These are phyloP conservation scores for Cylindrotheca fusiformis DNA, from an alignment of 108 stramenopile genomes.

Conservation along the genomic window DNA sequence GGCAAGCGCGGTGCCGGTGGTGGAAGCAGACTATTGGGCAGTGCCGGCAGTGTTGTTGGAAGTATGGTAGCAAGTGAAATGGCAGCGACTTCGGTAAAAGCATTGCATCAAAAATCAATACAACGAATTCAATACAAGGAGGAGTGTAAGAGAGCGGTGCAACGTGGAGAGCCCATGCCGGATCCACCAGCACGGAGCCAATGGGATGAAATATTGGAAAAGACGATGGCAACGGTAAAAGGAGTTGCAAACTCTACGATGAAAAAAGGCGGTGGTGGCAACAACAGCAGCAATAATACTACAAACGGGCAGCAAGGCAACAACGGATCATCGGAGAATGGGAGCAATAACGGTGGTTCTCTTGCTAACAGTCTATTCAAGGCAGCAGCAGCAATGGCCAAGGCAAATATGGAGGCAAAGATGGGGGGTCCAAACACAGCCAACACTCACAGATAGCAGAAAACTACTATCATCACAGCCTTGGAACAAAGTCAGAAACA, in stretches of 20 bases:
- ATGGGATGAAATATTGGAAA: slow-evolving; percentile 5
- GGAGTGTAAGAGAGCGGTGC: slow-evolving; percentile 38
- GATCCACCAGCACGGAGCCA: slow-evolving; percentile 32
- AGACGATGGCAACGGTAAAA: background rate
- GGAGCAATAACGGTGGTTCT: background rate
- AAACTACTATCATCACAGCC: no score
- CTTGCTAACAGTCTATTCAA: no score
- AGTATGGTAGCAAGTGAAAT: slow-evolving; percentile 59
- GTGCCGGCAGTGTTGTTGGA: slow-evolving; percentile 52
- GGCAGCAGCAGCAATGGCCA: no score
- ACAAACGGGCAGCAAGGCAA: background rate
- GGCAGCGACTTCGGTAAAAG: slow-evolving; percentile 40
- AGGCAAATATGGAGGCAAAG: no score
- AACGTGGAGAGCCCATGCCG: slow-evolving; percentile 50
- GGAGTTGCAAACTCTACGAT: background rate
- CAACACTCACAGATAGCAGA: no score
- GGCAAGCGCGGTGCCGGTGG: slow-evolving; percentile 18
- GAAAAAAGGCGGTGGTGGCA: background rate
- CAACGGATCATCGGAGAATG: background rate
- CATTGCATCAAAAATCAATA: slow-evolving; percentile 53
- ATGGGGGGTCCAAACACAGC: no score
- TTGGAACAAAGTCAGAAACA: no score
- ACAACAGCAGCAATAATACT: background rate
- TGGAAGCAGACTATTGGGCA: slow-evolving; percentile 35
- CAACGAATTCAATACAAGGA: slow-evolving; percentile 53